Percentiles rank a stretch among this genome's conserved stretches.
phyloP scores from a whole-genome alignment of 2,329 filamentous ascomycete genomes.

The Curvularia sp. region DNA sequence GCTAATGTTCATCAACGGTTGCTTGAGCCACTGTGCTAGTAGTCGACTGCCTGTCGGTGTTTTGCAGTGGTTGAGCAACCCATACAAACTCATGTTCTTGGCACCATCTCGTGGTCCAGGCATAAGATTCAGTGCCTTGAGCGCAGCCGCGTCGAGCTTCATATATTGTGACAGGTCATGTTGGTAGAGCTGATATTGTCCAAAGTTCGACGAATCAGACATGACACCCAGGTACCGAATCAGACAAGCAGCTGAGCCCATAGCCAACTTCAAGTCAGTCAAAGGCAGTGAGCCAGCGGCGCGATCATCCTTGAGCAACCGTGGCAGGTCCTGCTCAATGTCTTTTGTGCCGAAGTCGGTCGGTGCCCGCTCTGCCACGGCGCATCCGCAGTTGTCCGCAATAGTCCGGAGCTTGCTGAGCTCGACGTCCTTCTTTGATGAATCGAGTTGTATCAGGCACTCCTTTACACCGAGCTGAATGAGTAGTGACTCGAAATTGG shows the following conservation, averaged over 20 bases:
- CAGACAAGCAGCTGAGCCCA: constrained; percentile 90
- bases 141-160: constrained; percentile 93
- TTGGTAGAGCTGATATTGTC: constrained; percentile 96
- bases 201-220: constrained; percentile 92
- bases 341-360: constrained; percentile 87
- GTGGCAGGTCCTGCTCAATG: constrained; percentile 91
- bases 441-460: constrained; percentile 83
- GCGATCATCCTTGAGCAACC: constrained; percentile 85
- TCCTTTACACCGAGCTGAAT: constrained; percentile 97
- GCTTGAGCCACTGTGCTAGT: constrained; percentile 95
- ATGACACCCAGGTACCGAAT: constrained; percentile 94
- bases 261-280: constrained; percentile 91
- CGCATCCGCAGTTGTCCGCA: constrained; percentile 89
- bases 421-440: constrained; percentile 83
- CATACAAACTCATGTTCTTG: constrained; percentile 98
- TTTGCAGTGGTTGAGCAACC: constrained; percentile 95
- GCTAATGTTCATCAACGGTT: constrained; percentile 87
- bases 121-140: constrained; percentile 96
- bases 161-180: constrained; percentile 97
- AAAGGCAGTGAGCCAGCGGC: constrained; percentile 80
- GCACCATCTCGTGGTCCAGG: constrained; percentile 90
- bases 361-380: constrained; percentile 78
- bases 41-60: constrained; percentile 90
- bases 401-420: constrained; percentile 86
- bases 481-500: constrained; percentile 94